These are phyloP conservation scores for Ustilago nuda DNA, from an alignment of 1,284 basidiomycete species.

Conservation along the genomic window DNA sequence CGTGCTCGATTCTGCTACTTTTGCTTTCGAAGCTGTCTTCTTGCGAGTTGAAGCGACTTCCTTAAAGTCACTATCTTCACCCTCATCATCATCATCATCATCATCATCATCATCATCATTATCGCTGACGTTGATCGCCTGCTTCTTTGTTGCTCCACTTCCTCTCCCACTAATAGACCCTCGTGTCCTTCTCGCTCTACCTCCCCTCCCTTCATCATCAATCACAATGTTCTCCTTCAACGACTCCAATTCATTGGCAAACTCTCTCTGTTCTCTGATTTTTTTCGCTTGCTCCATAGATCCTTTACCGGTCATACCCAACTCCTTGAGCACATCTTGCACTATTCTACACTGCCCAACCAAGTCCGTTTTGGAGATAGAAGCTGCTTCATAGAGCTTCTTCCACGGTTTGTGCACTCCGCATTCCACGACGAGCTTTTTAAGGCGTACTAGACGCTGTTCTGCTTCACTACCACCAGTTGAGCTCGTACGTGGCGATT, in stretches of 20 bases:
- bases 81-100: slow-evolving; percentile 14
- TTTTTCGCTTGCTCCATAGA: slow-evolving; percentile 42
- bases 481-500: neutral
- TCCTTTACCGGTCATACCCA: slow-evolving; percentile 43
- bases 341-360: slow-evolving; percentile 31
- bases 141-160: neutral
- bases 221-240: slow-evolving; percentile 31
- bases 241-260: slow-evolving; percentile 37
- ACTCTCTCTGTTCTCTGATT: slow-evolving; percentile 43
- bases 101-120: slow-evolving; percentile 13
- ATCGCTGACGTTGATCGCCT: slow-evolving; percentile 7
- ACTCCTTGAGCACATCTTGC: slow-evolving; percentile 34
- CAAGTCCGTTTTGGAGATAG: slow-evolving; percentile 20
- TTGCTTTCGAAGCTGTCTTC: neutral
- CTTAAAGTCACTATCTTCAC: slow-evolving; percentile 28
- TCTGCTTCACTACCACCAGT: slow-evolving; percentile 25
- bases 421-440: slow-evolving; percentile 44
- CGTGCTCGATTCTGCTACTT: slow-evolving; percentile 7
- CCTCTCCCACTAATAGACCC: neutral
- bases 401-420: slow-evolving; percentile 52
- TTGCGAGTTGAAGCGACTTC: neutral
- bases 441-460: slow-evolving; percentile 33
- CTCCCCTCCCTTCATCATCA: neutral
- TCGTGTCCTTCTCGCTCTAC: slow-evolving; percentile 9
- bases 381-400: slow-evolving; percentile 42